Evolutionary conservation across 192 early-diverging fungal genomes (phyloP).

Genomic region (Dimargaris cristalligena): DNA sequence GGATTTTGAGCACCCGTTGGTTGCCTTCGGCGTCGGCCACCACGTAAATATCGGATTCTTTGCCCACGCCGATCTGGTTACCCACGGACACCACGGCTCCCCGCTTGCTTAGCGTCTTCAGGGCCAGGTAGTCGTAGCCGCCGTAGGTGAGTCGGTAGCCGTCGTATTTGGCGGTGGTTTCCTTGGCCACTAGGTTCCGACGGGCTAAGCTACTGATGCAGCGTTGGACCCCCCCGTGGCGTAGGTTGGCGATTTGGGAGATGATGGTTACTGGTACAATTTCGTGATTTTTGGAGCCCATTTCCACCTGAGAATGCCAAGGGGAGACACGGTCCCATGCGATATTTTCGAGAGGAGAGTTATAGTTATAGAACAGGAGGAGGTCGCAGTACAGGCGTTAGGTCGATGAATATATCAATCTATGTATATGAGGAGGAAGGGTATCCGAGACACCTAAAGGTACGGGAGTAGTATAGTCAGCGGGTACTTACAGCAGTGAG

Average conservation of each 20-base stretch:
- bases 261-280: slow-evolving; percentile 87
- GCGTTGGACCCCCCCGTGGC: slow-evolving; percentile 72
- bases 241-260: slow-evolving; percentile 81
- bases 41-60: slow-evolving; percentile 99
- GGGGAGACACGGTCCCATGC: background rate
- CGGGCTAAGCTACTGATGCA: slow-evolving; percentile 73
- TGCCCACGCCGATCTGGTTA: slow-evolving; percentile 98
- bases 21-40: slow-evolving; percentile 83
- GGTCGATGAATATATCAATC: no score
- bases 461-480: no score
- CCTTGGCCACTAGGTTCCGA: slow-evolving; percentile 76
- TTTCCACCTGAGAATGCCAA: slow-evolving; percentile 46
- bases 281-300: slow-evolving; percentile 97
- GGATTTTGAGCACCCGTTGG: slow-evolving; percentile 90
- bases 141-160: slow-evolving; percentile 96
- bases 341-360: no score
- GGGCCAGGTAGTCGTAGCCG: slow-evolving; percentile 97
- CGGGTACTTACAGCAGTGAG: slow-evolving; percentile 58
- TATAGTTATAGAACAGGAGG: no score
- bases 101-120: slow-evolving; percentile 80
- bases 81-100: slow-evolving; percentile 85
- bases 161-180: slow-evolving; percentile 41
- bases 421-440: no score
- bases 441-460: no score
- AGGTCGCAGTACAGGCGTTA: no score